These are phyloP conservation scores for Oryza longistaminata DNA, from an alignment of 176 grass and related monocot species.

Conservation along the genomic window DNA sequence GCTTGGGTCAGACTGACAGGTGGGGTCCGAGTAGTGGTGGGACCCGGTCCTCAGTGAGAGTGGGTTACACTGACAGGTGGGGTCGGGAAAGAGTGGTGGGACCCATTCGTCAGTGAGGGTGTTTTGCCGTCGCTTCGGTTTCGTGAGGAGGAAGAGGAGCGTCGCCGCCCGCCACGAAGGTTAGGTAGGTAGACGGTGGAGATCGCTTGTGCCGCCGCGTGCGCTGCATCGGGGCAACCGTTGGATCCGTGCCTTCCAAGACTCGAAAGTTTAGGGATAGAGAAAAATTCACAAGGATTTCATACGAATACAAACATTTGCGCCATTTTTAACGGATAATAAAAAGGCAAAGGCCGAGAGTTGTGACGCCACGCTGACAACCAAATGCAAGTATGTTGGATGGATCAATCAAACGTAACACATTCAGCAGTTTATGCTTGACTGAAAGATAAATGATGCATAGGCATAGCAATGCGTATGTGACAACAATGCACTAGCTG, in stretches of 20 bases:
- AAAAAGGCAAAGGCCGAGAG: background rate
- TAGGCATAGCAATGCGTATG: background rate
- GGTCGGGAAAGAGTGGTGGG: too few relatives aligned
- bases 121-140: background rate
- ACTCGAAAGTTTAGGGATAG: background rate
- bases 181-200: background rate
- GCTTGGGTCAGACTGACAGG: background rate
- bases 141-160: constrained; percentile 1
- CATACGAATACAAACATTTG: background rate
- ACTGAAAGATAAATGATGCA: background rate
- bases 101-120: too few relatives aligned
- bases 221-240: background rate
- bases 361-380: background rate
- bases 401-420: background rate
- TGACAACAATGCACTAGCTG: constrained; percentile 11
- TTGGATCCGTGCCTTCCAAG: background rate
- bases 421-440: background rate
- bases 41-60: constrained; percentile 10
- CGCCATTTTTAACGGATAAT: background rate
- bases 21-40: background rate
- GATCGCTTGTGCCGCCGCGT: background rate
- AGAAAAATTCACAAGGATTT: background rate
- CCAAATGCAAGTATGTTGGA: background rate
- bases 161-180: background rate
- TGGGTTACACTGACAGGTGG: too few relatives aligned